Evolutionary conservation across 2,329 filamentous ascomycete species (phyloP), one percentile per base, ranked within the genome.

Genomic region (Claviceps cyperi): DNA sequence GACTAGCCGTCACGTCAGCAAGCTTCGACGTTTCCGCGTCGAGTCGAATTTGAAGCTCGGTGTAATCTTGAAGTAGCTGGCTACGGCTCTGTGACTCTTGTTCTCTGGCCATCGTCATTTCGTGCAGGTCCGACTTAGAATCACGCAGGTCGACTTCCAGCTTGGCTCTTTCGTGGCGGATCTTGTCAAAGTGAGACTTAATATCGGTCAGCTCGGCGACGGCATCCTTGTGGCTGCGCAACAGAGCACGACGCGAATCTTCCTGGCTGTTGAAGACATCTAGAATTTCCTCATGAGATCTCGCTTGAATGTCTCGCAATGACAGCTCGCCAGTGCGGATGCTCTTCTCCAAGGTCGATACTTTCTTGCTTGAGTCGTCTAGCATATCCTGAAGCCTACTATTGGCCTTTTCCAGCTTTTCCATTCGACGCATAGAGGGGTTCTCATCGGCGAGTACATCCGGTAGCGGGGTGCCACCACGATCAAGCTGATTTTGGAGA

Each of bases 181-280:
- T 73, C 59, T 84, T 85, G 62, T 97, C 91, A 58, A 90, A 90
- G 52, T 92, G 81, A 21, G 80, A 78, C 66, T 95, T 96, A 38
- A 89, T 82, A 51, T 95, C 87, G 0, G 85, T 80, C 51, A 97
- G 77, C 63, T 97, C 91, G 1, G 84, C 78, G 48, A 96, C 77
- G 15, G 86, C 84, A 58, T 86, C 81, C 63, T 92, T 94, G 66
- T 97, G 89, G 55, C 83, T 81, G 60, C 90, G 83, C 24, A 95
- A 74, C 32, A 97, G 71, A 4, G 84, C 83, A 51, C 86, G 81
- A 44, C 92, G 80, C 28, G 88, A 89, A 54, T 94, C 84, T 64
- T 97, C 91, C 64, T 97, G 92, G 53, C 84, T 91, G 64, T 89
- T 94, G 62, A 97, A 83, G 39, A 95, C 75, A 55, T 96, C 89